phyloP scores from a whole-genome alignment of 192 early-diverging fungal species.

The Podila horticola region DNA sequence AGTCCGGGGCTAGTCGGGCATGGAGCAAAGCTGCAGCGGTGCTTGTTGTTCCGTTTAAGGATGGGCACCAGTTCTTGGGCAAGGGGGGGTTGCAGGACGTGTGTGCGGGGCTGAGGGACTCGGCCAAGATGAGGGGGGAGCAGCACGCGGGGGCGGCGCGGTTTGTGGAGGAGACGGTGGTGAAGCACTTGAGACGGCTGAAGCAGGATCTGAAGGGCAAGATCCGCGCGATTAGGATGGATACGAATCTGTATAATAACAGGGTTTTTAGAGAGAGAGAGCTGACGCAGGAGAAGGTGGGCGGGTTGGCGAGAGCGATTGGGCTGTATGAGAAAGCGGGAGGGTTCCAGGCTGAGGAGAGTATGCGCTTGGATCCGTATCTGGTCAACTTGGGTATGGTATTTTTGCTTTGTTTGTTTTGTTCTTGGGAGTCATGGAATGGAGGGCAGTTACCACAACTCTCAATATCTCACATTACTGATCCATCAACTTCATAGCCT shows the following conservation, averaged over 20 bases:
- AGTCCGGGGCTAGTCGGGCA: constrained; percentile 26
- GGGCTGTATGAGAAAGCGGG: constrained; percentile 29
- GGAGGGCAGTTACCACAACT: too few species aligned
- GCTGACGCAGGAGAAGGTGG: constrained; percentile 50
- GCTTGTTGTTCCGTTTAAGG: constrained; percentile 44
- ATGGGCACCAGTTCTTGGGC: constrained; percentile 44
- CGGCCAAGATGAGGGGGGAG: constrained; percentile 36
- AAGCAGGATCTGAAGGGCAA: constrained; percentile 56
- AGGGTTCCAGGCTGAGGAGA: constrained; percentile 36
- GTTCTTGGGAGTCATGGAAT: too few species aligned
- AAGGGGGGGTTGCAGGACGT: constrained; percentile 53
- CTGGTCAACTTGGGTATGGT: constrained; percentile 29
- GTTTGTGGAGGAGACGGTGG: constrained; percentile 45
- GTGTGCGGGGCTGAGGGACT: constrained; percentile 39
- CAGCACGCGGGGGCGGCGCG: constrained; percentile 45
- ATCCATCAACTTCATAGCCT: background rate
- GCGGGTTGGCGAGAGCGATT: constrained; percentile 42
- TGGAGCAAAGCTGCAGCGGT: constrained; percentile 30
- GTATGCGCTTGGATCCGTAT: constrained; percentile 25
- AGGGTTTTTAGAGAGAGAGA: constrained; percentile 55
- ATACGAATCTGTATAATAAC: constrained; percentile 41
- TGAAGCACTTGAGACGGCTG: constrained; percentile 42
- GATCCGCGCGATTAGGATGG: constrained; percentile 45
- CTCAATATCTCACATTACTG: too few species aligned
- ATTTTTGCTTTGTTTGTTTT: background rate